Conservation (phyloP, 2,329 filamentous ascomycete species). For the Ophiognomonia clavigignenti-juglandacearum region DNA sequence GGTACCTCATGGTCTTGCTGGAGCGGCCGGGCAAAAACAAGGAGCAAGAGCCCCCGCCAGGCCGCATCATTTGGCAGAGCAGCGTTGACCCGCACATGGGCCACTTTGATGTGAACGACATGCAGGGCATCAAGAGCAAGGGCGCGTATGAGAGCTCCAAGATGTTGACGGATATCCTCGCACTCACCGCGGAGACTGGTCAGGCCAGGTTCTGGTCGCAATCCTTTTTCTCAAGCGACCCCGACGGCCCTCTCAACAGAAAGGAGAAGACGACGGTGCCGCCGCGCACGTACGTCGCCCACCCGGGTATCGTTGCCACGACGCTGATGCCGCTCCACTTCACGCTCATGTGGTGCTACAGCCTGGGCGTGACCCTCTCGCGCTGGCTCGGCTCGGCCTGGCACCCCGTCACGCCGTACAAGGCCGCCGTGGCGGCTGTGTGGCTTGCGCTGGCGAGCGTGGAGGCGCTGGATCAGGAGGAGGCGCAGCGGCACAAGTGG, state of each 20-base stretch:
- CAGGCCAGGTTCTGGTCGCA: conserved; percentile 55
- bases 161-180: conserved; percentile 77
- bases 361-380: conserved; percentile 61
- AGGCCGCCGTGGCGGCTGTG: conserved; percentile 68
- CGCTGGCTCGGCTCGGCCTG: conserved; percentile 82
- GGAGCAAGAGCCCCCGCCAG: conserved; percentile 36
- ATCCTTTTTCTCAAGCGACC: conserved; percentile 43
- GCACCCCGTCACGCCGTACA: conserved; percentile 75
- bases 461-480: conserved; percentile 52
- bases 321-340: conserved; percentile 70
- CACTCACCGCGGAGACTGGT: conserved; percentile 67
- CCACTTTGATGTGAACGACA: conserved; percentile 61
- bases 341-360: conserved; percentile 66
- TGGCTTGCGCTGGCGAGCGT: conserved; percentile 72
- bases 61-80: conserved; percentile 80
- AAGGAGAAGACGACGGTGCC: neutral
- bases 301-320: conserved; percentile 84
- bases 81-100: conserved; percentile 63
- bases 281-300: conserved; percentile 60
- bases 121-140: conserved; percentile 63
- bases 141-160: conserved; percentile 83
- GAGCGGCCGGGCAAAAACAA: conserved; percentile 31
- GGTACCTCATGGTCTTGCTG: conserved; percentile 74
- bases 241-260: neutral
- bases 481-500: conserved; percentile 68